Conservation (phyloP, 1,284 basidiomycete genomes). For the Leccinum subrobustum region DNA sequence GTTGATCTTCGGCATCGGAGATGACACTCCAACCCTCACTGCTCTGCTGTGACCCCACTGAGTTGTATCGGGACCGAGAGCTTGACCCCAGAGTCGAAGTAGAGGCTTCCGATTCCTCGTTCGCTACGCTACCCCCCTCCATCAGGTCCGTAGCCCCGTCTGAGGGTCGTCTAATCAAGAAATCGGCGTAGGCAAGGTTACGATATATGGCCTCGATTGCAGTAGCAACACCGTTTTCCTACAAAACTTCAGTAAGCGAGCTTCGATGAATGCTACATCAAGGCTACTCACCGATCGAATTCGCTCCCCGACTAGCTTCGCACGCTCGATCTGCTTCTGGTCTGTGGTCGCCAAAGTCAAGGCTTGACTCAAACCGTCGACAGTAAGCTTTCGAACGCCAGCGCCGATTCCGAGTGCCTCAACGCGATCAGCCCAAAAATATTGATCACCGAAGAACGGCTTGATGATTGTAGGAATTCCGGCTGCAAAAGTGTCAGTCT, state of each 20-base stretch:
- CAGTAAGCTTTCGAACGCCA: constrained; percentile 82
- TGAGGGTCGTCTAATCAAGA: constrained; percentile 64
- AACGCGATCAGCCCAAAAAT: constrained; percentile 95
- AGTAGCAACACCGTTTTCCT: constrained; percentile 88
- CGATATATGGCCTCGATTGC: constrained; percentile 93
- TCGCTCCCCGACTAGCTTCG: constrained; percentile 78
- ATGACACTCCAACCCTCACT: constrained; percentile 86
- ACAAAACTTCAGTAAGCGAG: constrained; percentile 14
- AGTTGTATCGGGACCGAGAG: constrained; percentile 54
- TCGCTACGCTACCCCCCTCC: constrained; percentile 48
- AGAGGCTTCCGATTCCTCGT: constrained; percentile 36
- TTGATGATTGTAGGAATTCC: constrained; percentile 95
- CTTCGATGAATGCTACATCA: not conserved
- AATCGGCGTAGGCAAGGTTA: constrained; percentile 86
- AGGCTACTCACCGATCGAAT: constrained; percentile 66
- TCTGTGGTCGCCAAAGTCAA: constrained; percentile 83
- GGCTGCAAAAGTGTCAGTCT: constrained; percentile 45
- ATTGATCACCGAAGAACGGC: constrained; percentile 98
- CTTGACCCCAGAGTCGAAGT: constrained; percentile 34
- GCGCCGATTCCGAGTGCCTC: constrained; percentile 91
- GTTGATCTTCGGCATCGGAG: constrained; percentile 65
- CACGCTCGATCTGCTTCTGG: constrained; percentile 82
- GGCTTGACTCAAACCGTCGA: constrained; percentile 75
- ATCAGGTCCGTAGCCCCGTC: constrained; percentile 36
- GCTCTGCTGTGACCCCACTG: constrained; percentile 49